Conservation (phyloP, 495 filamentous ascomycete species). For the Annulohypoxylon stygium region DNA sequence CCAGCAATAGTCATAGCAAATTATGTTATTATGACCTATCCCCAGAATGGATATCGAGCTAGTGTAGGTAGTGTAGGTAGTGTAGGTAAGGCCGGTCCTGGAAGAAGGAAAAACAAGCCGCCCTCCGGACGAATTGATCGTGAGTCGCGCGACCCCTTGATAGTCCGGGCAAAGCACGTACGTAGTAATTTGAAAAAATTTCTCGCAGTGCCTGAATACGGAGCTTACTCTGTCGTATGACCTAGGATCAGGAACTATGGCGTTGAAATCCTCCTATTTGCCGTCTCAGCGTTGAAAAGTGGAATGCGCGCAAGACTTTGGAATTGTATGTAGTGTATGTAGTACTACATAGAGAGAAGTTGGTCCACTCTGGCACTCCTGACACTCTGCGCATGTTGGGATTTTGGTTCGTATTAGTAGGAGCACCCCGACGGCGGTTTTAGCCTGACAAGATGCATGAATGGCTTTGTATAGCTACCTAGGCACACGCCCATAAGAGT, state of each 20-base stretch:
- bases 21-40: conserved; percentile 28
- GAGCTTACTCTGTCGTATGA: conserved; percentile 37
- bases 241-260: conserved; percentile 30
- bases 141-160: conserved; percentile 18
- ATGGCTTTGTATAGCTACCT: not conserved
- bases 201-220: conserved; percentile 26
- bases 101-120: conserved; percentile 4
- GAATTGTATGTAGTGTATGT: not conserved
- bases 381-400: not conserved
- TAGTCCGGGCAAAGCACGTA: conserved; percentile 18
- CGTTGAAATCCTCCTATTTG: conserved; percentile 28
- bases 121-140: conserved; percentile 25
- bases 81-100: conserved; percentile 4
- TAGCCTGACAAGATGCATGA: conserved; percentile 22
- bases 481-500: conserved; percentile 28
- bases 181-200: conserved; percentile 37
- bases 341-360: conserved; percentile 1
- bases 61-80: not conserved
- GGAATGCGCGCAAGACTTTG: conserved; percentile 21
- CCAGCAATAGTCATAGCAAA: conserved; percentile 23
- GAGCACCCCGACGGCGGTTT: conserved; percentile 11
- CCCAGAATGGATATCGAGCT: conserved; percentile 8
- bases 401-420: conserved; percentile 15
- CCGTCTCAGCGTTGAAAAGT: conserved; percentile 27
- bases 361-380: not conserved